Conservation (phyloP, 108 stramenopile species). For the Chaetoceros tenuissimus region DNA sequence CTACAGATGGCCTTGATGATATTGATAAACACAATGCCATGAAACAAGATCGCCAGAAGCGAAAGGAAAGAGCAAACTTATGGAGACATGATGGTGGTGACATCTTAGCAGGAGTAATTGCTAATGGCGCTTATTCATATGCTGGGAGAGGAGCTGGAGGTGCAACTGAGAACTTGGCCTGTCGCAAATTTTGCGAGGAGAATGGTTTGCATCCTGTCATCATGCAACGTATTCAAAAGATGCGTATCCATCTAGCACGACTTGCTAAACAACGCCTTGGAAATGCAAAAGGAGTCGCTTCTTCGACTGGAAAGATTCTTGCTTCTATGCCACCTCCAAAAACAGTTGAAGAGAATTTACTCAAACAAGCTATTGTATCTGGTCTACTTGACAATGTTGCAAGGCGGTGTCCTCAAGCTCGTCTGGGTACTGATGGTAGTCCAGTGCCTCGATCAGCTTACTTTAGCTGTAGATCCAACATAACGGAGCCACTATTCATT, state of each 20-base stretch:
- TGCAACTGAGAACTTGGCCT: slow-evolving; percentile 48
- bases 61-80: slow-evolving; percentile 4
- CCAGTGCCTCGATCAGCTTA: slow-evolving; percentile 66
- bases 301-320: slow-evolving; percentile 52
- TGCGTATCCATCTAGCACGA: slow-evolving; percentile 66
- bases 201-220: slow-evolving; percentile 66
- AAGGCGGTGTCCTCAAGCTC: slow-evolving; percentile 57
- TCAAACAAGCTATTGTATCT: slow-evolving; percentile 48
- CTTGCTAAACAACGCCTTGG: slow-evolving; percentile 63
- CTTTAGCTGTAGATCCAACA: slow-evolving; percentile 38
- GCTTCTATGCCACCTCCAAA: slow-evolving; percentile 71
- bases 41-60: slow-evolving; percentile 25
- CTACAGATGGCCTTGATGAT: slow-evolving; percentile 35
- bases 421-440: slow-evolving; percentile 46
- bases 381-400: slow-evolving; percentile 79
- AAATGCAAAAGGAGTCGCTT: slow-evolving; percentile 53
- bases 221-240: slow-evolving; percentile 77
- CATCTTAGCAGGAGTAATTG: slow-evolving; percentile 64
- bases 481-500: slow-evolving; percentile 69
- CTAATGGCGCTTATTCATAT: slow-evolving; percentile 75
- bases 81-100: slow-evolving; percentile 80
- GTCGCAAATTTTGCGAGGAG: slow-evolving; percentile 71
- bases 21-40: slow-evolving; percentile 35
- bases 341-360: slow-evolving; percentile 52
- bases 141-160: slow-evolving; percentile 80